A percentile compares a stretch with the other conserved stretches of the same genome.
These are phyloP conservation scores for Xerophyta viscosa DNA, from an alignment of 106 monocot species.

Conservation along the genomic window DNA sequence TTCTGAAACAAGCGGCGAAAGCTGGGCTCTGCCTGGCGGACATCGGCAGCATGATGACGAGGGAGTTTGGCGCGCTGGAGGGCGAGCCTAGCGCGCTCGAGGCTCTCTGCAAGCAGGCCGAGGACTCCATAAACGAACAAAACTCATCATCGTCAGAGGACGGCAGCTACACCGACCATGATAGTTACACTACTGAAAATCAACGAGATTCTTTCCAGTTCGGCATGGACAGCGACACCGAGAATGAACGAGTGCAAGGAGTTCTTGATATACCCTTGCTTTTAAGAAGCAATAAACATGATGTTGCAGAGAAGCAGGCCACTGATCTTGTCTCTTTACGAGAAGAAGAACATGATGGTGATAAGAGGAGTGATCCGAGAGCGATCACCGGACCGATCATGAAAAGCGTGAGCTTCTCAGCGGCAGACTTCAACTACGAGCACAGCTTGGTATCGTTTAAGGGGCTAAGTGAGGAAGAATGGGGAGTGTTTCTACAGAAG, in stretches of 20 bases:
- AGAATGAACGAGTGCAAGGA: not conserved
- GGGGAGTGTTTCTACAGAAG: constrained; percentile 58
- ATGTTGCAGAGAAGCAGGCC: not conserved
- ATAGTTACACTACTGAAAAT: not conserved
- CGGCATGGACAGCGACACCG: constrained; percentile 23
- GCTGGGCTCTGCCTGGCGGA: constrained; percentile 76
- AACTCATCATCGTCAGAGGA: not conserved
- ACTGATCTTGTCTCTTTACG: constrained; percentile 3
- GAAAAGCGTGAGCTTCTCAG: constrained; percentile 50
- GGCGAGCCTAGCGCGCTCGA: constrained; percentile 59
- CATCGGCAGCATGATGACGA: constrained; percentile 92
- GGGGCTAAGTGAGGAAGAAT: constrained; percentile 54
- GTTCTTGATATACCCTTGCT: constrained; percentile 25
- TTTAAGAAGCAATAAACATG: constrained; percentile 8
- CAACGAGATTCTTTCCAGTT: constrained; percentile 21
- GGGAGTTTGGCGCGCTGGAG: constrained; percentile 24
- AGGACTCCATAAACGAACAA: constrained; percentile 6
- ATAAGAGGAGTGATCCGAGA: not conserved
- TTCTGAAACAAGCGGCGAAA: constrained; percentile 49
- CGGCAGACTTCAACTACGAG: constrained; percentile 7
- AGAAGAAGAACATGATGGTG: not conserved
- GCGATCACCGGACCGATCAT: constrained; percentile 8
- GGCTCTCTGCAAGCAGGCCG: constrained; percentile 43
- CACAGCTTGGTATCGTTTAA: constrained; percentile 38
- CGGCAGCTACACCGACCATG: not conserved